Conservation (phyloP, 1,284 basidiomycete genomes). For the Neolentinus lepideus region DNA sequence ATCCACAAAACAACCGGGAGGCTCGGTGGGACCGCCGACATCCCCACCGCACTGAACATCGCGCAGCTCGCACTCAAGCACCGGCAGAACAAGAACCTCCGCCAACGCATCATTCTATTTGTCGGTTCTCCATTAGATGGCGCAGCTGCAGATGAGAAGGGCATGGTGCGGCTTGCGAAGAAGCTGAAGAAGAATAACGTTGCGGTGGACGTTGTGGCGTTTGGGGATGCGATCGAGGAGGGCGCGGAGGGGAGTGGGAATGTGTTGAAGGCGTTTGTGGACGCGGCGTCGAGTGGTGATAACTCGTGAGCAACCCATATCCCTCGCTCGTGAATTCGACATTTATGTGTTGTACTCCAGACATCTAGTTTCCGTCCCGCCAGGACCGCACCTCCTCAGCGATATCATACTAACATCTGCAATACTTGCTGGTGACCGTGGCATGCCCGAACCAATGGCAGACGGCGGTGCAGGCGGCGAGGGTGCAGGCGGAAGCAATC, state of each 20-base stretch:
- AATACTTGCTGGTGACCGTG: slow-evolving; percentile 77
- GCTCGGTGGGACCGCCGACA: slow-evolving; percentile 77
- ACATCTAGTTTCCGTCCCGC: slow-evolving; percentile 78
- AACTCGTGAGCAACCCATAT: slow-evolving; percentile 60
- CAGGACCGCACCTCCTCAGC: slow-evolving; percentile 76
- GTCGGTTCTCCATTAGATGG: slow-evolving; percentile 81
- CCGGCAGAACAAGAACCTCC: slow-evolving; percentile 96
- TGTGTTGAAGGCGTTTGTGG: slow-evolving; percentile 71
- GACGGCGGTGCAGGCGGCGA: slow-evolving; percentile 37
- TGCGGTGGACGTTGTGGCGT: slow-evolving; percentile 87
- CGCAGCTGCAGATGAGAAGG: slow-evolving; percentile 62
- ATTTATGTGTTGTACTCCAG: slow-evolving; percentile 30
- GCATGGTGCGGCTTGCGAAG: slow-evolving; percentile 85
- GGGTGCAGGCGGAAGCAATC: slow-evolving; percentile 40
- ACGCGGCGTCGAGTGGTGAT: slow-evolving; percentile 69
- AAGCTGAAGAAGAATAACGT: slow-evolving; percentile 99
- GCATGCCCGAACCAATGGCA: slow-evolving; percentile 58
- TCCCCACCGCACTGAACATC: slow-evolving; percentile 87
- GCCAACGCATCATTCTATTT: slow-evolving; percentile 92
- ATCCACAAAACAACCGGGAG: slow-evolving; percentile 64
- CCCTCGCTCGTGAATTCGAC: background rate
- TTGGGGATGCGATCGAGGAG: slow-evolving; percentile 67
- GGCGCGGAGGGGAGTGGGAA: slow-evolving; percentile 28
- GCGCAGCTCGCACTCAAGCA: slow-evolving; percentile 97
- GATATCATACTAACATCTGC: slow-evolving; percentile 80